Percentiles rank a stretch among this genome's conserved stretches.
These are phyloP conservation scores for Yarrowia sp. DNA, from an alignment of 805 yeast species.

Conservation along the genomic window DNA sequence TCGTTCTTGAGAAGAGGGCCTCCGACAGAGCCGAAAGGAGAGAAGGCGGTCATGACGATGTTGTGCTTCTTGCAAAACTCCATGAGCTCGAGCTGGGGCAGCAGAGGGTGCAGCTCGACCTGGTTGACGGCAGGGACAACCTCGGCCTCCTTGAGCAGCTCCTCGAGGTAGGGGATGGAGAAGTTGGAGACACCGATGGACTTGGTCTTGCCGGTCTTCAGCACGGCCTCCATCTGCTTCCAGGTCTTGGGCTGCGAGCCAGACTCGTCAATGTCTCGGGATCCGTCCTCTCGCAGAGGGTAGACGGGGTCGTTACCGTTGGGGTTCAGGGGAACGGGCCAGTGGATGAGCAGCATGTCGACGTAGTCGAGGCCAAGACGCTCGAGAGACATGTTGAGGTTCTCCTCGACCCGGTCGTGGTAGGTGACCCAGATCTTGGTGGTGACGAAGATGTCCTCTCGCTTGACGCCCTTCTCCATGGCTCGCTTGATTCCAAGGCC, in stretches of 20 bases:
- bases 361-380: slow-evolving; percentile 58
- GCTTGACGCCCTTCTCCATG: slow-evolving; percentile 44
- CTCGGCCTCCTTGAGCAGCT: slow-evolving; percentile 48
- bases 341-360: slow-evolving; percentile 65
- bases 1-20: slow-evolving; percentile 61
- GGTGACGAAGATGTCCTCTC: slow-evolving; percentile 58
- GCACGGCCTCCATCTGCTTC: slow-evolving; percentile 60
- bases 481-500: slow-evolving; percentile 52
- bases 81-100: slow-evolving; percentile 61
- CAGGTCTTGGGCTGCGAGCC: slow-evolving; percentile 51
- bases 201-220: slow-evolving; percentile 45
- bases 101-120: slow-evolving; percentile 70
- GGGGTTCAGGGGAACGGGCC: slow-evolving; percentile 51
- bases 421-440: slow-evolving; percentile 57
- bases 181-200: slow-evolving; percentile 80
- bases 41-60: slow-evolving; percentile 67
- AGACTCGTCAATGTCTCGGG: slow-evolving; percentile 39
- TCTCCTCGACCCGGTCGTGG: slow-evolving; percentile 45
- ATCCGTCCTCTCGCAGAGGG: slow-evolving; percentile 44
- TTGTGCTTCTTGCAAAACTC: slow-evolving; percentile 52
- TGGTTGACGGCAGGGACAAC: slow-evolving; percentile 70
- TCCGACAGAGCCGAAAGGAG: slow-evolving; percentile 65
- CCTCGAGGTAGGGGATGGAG: slow-evolving; percentile 51
- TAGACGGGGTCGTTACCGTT: slow-evolving; percentile 31
- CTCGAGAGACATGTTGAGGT: slow-evolving; percentile 51